Evolutionary conservation across 805 yeast genomes (phyloP).

Genomic region (Maudiozyma serrabonitensis): DNA sequence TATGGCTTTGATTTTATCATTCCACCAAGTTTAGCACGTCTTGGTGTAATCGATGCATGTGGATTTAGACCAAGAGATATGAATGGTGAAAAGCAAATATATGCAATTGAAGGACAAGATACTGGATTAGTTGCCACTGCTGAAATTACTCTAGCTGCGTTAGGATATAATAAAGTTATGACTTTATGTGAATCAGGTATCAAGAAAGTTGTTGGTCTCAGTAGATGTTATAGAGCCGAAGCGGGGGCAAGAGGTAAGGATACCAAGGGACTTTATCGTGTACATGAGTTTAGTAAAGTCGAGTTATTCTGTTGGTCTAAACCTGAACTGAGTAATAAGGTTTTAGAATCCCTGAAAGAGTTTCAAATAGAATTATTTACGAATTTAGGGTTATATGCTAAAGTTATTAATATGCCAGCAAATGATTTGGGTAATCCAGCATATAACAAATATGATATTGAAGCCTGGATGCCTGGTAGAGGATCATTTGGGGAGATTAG

Average conservation of each 20-base stretch:
- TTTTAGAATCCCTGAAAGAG: slow-evolving; percentile 49
- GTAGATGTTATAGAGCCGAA: slow-evolving; percentile 86
- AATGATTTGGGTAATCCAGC: slow-evolving; percentile 94
- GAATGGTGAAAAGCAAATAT: slow-evolving; percentile 78
- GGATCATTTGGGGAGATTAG: slow-evolving; percentile 88
- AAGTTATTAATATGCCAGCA: slow-evolving; percentile 80
- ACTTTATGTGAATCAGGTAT: slow-evolving; percentile 38
- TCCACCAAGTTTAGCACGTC: slow-evolving; percentile 81
- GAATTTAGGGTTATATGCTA: slow-evolving; percentile 68
- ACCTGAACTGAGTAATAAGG: slow-evolving; percentile 35
- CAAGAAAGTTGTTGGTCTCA: slow-evolving; percentile 60
- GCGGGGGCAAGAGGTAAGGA: slow-evolving; percentile 96
- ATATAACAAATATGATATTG: slow-evolving; percentile 81
- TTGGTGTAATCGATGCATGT: slow-evolving; percentile 75
- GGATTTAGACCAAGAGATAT: slow-evolving; percentile 92
- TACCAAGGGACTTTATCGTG: slow-evolving; percentile 84
- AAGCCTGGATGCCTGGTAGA: slow-evolving; percentile 98
- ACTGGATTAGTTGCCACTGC: slow-evolving; percentile 83
- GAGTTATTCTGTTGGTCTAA: slow-evolving; percentile 75
- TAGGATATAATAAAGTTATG: slow-evolving; percentile 46
- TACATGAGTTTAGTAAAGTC: slow-evolving; percentile 93
- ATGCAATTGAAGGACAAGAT: slow-evolving; percentile 46
- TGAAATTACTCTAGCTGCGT: slow-evolving; percentile 86
- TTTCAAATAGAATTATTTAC: slow-evolving; percentile 57
- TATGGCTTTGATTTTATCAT: slow-evolving; percentile 59